Base-by-base conservation (phyloP, 1,139 yeast genomes). In the Saccharomyces pastorianus region DNA sequence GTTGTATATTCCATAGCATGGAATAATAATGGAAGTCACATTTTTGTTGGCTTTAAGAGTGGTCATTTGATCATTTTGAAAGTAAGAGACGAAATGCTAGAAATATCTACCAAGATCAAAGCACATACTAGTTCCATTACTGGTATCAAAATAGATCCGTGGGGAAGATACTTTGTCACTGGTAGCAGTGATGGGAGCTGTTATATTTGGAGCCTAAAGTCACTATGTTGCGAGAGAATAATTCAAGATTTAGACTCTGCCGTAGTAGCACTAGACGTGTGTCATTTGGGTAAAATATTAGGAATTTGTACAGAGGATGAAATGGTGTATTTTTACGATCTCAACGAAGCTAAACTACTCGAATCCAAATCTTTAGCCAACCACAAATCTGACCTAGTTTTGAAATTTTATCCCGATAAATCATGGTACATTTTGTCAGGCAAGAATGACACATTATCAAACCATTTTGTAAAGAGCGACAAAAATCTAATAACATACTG, bases 151-250 rank as follows among this genome's bases (percentile, higher is more conserved):
- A 71, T 83, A 53, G 90, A 84, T 61, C 85, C 88, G 1, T 65
- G 76, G 53, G 93, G 88, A 0, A 64, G 71, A 25, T 79, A 70
- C 60, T 60, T 85, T 11, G 78, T 80, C 1, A 78, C 78, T 3
- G 93, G 89, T 0, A 76, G 86, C n/a, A 78, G 79, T 53, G 93
- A 86, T 62, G 93, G 93, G 6, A 76, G 82, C 31, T 78, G 85
- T n/a, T 76, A 84, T 25, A 53, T 83, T 13, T 86, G 90, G 88
- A 74, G 75, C 47, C 66, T 81, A 6, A 58, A 68, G 2, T 74
- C 77, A 1, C 52, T 84, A 71, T 70, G 77, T 28, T 76, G 82
- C 52, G 61, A 67, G 23, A 66, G 68, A 41, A 77, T 80, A 0
- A 70, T 83, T 14, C 67, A 77, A 31, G 73, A 71, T 49, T 69